A percentile compares a stretch with the other conserved stretches of the same genome.
Conservation (phyloP, 2,329 filamentous ascomycete species). For the Atkinsonella hypoxylon region DNA sequence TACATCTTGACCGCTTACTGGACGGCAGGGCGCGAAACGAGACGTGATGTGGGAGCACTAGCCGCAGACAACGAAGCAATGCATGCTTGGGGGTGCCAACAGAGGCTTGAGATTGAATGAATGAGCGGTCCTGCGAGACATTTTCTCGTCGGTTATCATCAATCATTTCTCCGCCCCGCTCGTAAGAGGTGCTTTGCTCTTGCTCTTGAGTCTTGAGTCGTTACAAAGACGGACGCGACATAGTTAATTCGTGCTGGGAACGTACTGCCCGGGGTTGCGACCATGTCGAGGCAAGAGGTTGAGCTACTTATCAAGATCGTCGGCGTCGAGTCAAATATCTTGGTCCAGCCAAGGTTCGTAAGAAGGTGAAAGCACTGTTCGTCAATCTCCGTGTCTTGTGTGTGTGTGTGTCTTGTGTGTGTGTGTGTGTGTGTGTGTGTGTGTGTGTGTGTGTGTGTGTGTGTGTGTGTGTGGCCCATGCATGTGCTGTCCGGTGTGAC, state of each 20-base stretch:
- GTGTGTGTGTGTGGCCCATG: background rate
- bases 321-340: background rate
- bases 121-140: too few species aligned
- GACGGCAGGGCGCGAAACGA: conserved; percentile 16
- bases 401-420: too few species aligned
- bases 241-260: too few species aligned
- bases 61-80: conserved; percentile 35
- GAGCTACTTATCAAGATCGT: background rate
- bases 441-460: too few species aligned
- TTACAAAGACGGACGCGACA: too few species aligned
- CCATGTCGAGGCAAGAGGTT: too few species aligned
- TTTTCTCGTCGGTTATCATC: background rate
- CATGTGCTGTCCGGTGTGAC: background rate
- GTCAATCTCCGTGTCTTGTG: too few species aligned
- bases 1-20: conserved; percentile 29
- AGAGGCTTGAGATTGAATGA: too few species aligned
- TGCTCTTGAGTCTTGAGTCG: background rate
- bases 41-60: conserved; percentile 22
- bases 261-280: too few species aligned
- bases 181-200: too few species aligned
- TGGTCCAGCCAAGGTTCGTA: background rate
- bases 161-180: background rate
- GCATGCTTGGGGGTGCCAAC: conserved; percentile 15
- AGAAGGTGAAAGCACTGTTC: too few species aligned
- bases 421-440: too few species aligned